Percentiles rank a stretch among this genome's conserved stretches.
phyloP scores from a whole-genome alignment of 108 stramenopile species.

The Discostella stelligeroides region DNA sequence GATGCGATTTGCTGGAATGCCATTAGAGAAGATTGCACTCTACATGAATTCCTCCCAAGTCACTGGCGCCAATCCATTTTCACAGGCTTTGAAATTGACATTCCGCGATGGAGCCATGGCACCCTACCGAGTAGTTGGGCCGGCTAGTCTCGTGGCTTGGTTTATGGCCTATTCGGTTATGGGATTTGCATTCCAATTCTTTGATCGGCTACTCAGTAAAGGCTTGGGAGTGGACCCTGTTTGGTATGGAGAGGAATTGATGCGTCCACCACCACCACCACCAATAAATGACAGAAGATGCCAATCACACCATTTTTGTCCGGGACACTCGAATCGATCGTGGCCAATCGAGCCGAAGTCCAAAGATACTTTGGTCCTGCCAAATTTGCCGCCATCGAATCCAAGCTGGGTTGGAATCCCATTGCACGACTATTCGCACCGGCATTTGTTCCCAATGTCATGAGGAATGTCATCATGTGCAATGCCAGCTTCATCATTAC shows the following conservation, averaged over 20 bases:
- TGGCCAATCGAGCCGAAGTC: slow-evolving; percentile 78
- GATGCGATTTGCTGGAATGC: slow-evolving; percentile 76
- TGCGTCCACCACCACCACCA: slow-evolving; percentile 47
- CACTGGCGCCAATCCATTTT: slow-evolving; percentile 55
- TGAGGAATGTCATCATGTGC: slow-evolving; percentile 68
- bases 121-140: slow-evolving; percentile 76
- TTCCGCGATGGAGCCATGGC: slow-evolving; percentile 58
- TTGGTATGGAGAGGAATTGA: slow-evolving; percentile 66
- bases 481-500: slow-evolving; percentile 67
- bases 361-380: slow-evolving; percentile 69
- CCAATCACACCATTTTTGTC: slow-evolving; percentile 56
- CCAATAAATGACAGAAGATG: neutral
- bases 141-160: slow-evolving; percentile 69
- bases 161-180: slow-evolving; percentile 78
- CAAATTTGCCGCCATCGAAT: slow-evolving; percentile 54
- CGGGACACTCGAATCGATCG: slow-evolving; percentile 57
- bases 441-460: slow-evolving; percentile 48
- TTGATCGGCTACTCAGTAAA: slow-evolving; percentile 60
- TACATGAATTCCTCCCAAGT: slow-evolving; percentile 77
- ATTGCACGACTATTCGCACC: slow-evolving; percentile 42
- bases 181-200: slow-evolving; percentile 72
- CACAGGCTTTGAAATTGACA: slow-evolving; percentile 58
- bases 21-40: slow-evolving; percentile 82
- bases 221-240: slow-evolving; percentile 57
- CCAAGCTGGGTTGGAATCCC: slow-evolving; percentile 35